These are phyloP conservation scores for Suhomyces bolitotheri DNA, from an alignment of 1,139 yeast genomes.

Conservation along the genomic window DNA sequence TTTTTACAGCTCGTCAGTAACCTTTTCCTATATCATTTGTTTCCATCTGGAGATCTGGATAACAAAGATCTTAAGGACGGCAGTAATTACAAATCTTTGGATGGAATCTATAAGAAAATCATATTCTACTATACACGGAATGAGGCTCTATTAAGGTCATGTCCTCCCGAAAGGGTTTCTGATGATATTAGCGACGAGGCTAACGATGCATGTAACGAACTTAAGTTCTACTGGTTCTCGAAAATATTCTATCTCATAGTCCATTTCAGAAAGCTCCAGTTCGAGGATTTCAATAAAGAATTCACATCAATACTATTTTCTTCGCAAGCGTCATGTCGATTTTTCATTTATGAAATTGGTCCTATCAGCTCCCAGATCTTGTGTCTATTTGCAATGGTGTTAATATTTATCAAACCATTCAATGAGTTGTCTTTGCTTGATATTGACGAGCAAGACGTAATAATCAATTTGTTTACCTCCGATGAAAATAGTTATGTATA, in stretches of 20 bases:
- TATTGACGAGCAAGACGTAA: conserved; percentile 19
- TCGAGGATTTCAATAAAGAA: conserved; percentile 26
- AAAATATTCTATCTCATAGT: conserved; percentile 25
- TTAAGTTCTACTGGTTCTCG: conserved; percentile 25
- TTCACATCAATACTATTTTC: conserved; percentile 20
- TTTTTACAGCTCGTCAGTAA: conserved; percentile 26
- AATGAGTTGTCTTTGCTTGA: conserved; percentile 26
- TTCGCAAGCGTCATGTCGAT: not conserved
- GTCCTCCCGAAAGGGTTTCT: not conserved
- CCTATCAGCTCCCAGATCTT: conserved; percentile 24
- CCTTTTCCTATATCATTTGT: conserved; percentile 25
- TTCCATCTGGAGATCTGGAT: conserved; percentile 14
- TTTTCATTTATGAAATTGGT: conserved; percentile 10
- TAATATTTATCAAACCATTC: conserved; percentile 32
- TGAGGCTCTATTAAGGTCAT: conserved; percentile 16
- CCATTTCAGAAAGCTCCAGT: conserved; percentile 27
- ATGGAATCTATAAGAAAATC: conserved; percentile 24
- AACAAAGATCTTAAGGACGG: conserved; percentile 1
- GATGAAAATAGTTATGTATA: conserved; percentile 19
- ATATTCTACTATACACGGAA: conserved; percentile 26
- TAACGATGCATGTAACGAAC: conserved; percentile 15
- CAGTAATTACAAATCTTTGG: conserved; percentile 16
- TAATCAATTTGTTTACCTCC: conserved; percentile 23
- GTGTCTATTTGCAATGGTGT: conserved; percentile 27
- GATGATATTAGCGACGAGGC: conserved; percentile 1